A percentile compares a stretch with the other conserved stretches of the same genome.
These are phyloP conservation scores for Sporothrix protearum DNA, from an alignment of 2,329 filamentous ascomycete species.

Conservation along the genomic window DNA sequence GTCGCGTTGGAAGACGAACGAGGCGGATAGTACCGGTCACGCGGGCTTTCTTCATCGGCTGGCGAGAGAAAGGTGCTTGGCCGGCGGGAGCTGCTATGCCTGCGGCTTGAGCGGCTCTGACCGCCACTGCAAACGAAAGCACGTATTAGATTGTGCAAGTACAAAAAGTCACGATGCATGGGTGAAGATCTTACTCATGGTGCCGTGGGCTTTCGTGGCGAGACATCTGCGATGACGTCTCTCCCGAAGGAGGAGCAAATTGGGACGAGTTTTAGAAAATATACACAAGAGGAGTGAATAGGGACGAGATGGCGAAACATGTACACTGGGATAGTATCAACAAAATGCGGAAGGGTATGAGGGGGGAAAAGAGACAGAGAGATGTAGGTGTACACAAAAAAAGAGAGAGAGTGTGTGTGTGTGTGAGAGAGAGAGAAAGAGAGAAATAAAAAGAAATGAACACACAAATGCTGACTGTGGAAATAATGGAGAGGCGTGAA, in stretches of 20 bases:
- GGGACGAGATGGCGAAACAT: neutral
- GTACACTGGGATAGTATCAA: neutral
- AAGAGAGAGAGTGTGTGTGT: too few species aligned
- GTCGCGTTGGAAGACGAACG: neutral
- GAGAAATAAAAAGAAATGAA: neutral
- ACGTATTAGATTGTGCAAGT: neutral
- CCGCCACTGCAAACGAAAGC: neutral
- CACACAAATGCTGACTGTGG: neutral
- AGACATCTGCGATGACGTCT: neutral
- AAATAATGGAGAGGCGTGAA: neutral
- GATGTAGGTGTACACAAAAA: neutral
- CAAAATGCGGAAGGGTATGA: neutral
- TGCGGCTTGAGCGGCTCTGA: neutral
- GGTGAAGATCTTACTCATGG: constrained; percentile 14
- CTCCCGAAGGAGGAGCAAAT: neutral
- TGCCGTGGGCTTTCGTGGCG: constrained; percentile 3
- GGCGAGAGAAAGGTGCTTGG: neutral
- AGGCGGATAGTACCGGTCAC: neutral
- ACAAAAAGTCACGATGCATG: neutral
- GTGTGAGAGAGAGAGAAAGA: neutral
- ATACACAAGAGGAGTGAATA: neutral
- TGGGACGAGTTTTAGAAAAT: neutral
- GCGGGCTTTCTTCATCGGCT: neutral
- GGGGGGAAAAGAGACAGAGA: too few species aligned
- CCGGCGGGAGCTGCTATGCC: neutral